A percentile compares a stretch with the other conserved stretches of the same genome.
These are phyloP conservation scores for Thalassiosira oceanica DNA, from an alignment of 352 stramenopile species.

Conservation along the genomic window DNA sequence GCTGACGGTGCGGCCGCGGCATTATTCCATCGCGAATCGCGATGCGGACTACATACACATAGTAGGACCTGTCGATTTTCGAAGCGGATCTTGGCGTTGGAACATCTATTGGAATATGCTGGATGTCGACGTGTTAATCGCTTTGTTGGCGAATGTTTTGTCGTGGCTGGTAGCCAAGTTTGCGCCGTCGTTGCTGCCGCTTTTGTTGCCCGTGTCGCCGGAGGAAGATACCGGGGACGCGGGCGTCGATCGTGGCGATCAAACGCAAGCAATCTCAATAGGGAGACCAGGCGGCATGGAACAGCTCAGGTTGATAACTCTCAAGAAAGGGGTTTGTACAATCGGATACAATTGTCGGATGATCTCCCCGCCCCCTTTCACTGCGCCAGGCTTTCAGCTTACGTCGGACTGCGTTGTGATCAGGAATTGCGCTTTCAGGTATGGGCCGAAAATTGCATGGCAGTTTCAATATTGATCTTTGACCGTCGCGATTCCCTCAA, in stretches of 20 bases:
- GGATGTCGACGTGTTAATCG: conserved; percentile 58
- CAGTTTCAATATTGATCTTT: too few species aligned
- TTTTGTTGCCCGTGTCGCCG: conserved; percentile 51
- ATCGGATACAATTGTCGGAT: conserved; percentile 67
- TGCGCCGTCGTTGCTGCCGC: conserved; percentile 43
- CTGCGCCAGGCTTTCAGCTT: conserved; percentile 15
- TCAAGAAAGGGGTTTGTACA: conserved; percentile 60
- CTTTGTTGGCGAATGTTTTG: conserved; percentile 64
- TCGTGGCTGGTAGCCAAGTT: conserved; percentile 67
- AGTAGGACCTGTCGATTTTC: too few species aligned
- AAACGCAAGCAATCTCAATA: conserved; percentile 69
- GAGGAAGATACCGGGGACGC: conserved; percentile 46
- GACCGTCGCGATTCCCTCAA: too few species aligned
- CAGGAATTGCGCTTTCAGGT: conserved; percentile 58
- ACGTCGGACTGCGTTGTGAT: conserved; percentile 60
- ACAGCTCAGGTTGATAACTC: conserved; percentile 62
- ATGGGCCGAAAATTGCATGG: too few species aligned
- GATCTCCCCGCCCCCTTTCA: conserved; percentile 40
- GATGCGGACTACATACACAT: too few species aligned
- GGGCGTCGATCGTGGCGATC: background rate
- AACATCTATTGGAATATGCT: too few species aligned
- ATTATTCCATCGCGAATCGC: too few species aligned
- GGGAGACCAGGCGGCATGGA: conserved; percentile 69
- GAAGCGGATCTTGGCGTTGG: too few species aligned
- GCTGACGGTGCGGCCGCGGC: too few species aligned